These are phyloP conservation scores for Lyophyllum shimeji DNA, from an alignment of 768 basidiomycete species.

Conservation along the genomic window DNA sequence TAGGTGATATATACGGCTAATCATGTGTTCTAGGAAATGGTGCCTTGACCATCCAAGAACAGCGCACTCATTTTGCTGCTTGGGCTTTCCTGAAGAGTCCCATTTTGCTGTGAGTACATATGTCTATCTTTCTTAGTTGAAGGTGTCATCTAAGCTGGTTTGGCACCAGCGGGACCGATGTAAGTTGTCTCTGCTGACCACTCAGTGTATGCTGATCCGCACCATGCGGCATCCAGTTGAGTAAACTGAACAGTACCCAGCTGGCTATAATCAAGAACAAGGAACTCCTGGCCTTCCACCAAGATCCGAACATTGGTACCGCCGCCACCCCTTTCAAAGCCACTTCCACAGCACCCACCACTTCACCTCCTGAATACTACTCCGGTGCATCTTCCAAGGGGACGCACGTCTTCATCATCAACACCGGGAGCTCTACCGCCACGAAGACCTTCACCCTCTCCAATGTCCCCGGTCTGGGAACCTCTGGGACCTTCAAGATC, in stretches of 20 bases:
- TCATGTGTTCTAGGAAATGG: slow-evolving; percentile 39
- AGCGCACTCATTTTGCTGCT: slow-evolving; percentile 57
- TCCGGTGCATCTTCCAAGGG: slow-evolving; percentile 49
- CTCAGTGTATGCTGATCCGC: not conserved
- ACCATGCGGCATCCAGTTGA: slow-evolving; percentile 31
- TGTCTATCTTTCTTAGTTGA: not conserved
- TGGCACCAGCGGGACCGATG: slow-evolving; percentile 36
- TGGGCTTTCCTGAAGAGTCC: slow-evolving; percentile 61
- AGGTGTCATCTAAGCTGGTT: not conserved
- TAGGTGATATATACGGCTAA: not conserved
- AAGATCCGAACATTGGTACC: slow-evolving; percentile 43
- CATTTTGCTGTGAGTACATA: slow-evolving; percentile 41
- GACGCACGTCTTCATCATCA: slow-evolving; percentile 55
- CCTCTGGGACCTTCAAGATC: slow-evolving; percentile 35
- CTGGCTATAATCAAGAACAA: slow-evolving; percentile 48
- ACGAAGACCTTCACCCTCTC: slow-evolving; percentile 47
- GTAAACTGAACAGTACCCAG: slow-evolving; percentile 37
- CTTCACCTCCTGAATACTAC: slow-evolving; percentile 53
- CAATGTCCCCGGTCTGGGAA: slow-evolving; percentile 43
- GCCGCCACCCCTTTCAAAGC: slow-evolving; percentile 50
- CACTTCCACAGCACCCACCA: slow-evolving; percentile 34
- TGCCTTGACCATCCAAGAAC: slow-evolving; percentile 44
- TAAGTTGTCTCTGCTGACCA: slow-evolving; percentile 14
- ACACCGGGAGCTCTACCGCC: slow-evolving; percentile 37
- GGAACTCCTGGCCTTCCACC: slow-evolving; percentile 55